Percentiles rank a stretch among this genome's conserved stretches.
These are phyloP conservation scores for Plasmopara muralis DNA, from an alignment of 352 stramenopile species.

Conservation along the genomic window DNA sequence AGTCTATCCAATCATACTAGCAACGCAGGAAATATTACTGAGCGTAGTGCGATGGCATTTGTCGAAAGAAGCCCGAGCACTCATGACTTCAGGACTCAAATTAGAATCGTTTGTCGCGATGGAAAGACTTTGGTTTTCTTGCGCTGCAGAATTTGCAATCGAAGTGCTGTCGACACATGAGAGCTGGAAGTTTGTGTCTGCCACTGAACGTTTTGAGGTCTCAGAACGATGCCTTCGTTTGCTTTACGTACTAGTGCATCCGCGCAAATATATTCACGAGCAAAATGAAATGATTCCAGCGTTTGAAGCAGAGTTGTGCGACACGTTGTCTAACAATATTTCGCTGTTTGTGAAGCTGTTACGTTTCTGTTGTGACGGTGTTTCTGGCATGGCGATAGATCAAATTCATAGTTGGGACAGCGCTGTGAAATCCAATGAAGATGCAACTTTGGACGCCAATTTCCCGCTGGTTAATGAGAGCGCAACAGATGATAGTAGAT, in stretches of 20 bases:
- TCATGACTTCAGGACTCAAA: slow-evolving; percentile 10
- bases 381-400: slow-evolving; percentile 18
- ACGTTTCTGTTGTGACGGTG: slow-evolving; percentile 27
- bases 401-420: background rate
- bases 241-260: slow-evolving; percentile 38
- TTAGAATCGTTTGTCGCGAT: slow-evolving; percentile 17
- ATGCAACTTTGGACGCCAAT: slow-evolving; percentile 1
- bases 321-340: slow-evolving; percentile 43
- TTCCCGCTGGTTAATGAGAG: slow-evolving; percentile 34
- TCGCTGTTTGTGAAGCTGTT: slow-evolving; percentile 60
- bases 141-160: slow-evolving; percentile 46
- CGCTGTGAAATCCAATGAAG: background rate
- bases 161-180: slow-evolving; percentile 56
- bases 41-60: slow-evolving; percentile 55
- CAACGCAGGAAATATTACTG: slow-evolving; percentile 48
- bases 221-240: slow-evolving; percentile 48
- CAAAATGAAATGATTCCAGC: slow-evolving; percentile 35
- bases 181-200: slow-evolving; percentile 50
- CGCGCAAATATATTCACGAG: slow-evolving; percentile 29
- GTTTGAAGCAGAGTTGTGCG: slow-evolving; percentile 41
- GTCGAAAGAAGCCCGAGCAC: slow-evolving; percentile 32
- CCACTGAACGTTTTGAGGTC: slow-evolving; percentile 35
- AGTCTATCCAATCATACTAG: slow-evolving; percentile 43
- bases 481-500: slow-evolving; percentile 13
- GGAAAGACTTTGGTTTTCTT: slow-evolving; percentile 43